A percentile compares a stretch with the other conserved stretches of the same genome.
These are phyloP conservation scores for Kluyveromyces wickerhamii DNA, from an alignment of 805 yeast genomes.

Conservation along the genomic window DNA sequence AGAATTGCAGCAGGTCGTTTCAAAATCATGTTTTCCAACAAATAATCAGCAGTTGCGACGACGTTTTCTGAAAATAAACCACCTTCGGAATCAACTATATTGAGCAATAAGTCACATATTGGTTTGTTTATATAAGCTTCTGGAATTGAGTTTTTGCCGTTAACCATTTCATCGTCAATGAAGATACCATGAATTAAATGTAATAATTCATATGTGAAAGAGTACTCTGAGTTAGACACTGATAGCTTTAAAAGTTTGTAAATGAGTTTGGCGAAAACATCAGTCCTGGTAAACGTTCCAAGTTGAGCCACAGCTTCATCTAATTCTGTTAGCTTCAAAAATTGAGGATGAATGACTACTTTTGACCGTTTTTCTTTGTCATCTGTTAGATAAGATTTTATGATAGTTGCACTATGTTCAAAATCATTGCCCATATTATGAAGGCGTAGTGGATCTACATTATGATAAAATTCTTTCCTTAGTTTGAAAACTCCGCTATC, in stretches of 20 bases:
- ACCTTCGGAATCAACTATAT: conserved; percentile 39
- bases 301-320: conserved; percentile 34
- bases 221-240: conserved; percentile 42
- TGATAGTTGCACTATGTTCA: conserved; percentile 42
- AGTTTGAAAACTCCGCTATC: conserved; percentile 63
- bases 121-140: conserved; percentile 48
- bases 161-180: conserved; percentile 38
- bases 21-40: conserved; percentile 43
- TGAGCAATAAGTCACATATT: conserved; percentile 45
- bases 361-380: conserved; percentile 34
- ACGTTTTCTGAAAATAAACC: conserved; percentile 38
- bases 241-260: conserved; percentile 51
- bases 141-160: conserved; percentile 35
- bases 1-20: conserved; percentile 41
- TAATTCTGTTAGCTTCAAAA: conserved; percentile 23
- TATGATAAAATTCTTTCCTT: conserved; percentile 37
- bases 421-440: conserved; percentile 40
- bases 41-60: conserved; percentile 46
- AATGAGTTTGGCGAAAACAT: conserved; percentile 46
- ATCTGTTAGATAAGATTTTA: conserved; percentile 38
- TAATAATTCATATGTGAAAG: conserved; percentile 49
- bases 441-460: conserved; percentile 52
- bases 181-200: conserved; percentile 64
- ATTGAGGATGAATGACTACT: conserved; percentile 43
- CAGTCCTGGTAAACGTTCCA: conserved; percentile 44